These are phyloP conservation scores for Neurospora sp. DNA, from an alignment of 2,329 filamentous ascomycete species.

Conservation along the genomic window DNA sequence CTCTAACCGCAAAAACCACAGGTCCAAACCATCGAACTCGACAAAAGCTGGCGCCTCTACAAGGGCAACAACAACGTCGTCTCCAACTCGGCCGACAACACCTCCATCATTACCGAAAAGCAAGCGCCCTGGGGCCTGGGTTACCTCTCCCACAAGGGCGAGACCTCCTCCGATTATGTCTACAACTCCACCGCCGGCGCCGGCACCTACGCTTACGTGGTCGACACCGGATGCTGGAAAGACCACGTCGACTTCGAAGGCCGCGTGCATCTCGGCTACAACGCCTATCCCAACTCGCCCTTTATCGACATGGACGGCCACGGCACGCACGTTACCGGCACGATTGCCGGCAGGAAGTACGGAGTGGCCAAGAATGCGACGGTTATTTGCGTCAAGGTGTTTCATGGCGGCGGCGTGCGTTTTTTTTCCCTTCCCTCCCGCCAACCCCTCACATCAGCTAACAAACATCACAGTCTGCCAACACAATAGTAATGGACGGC, in stretches of 20 bases:
- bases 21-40: constrained; percentile 16
- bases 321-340: constrained; percentile 9
- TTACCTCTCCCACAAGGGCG: constrained; percentile 19
- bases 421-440: neutral
- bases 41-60: constrained; percentile 12
- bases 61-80: neutral
- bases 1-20: neutral
- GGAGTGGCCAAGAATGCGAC: constrained; percentile 12
- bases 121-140: constrained; percentile 20
- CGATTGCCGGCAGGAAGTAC: constrained; percentile 3
- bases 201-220: constrained; percentile 25
- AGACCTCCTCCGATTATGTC: constrained; percentile 14
- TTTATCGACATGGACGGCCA: constrained; percentile 7
- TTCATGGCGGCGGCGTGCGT: constrained; percentile 4
- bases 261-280: constrained; percentile 8
- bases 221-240: constrained; percentile 11
- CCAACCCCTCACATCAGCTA: neutral
- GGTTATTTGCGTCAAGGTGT: constrained; percentile 10
- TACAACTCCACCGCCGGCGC: constrained; percentile 19
- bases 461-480: constrained; percentile 3
- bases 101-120: constrained; percentile 6
- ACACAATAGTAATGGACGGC: constrained; percentile 10
- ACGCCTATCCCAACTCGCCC: constrained; percentile 8
- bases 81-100: neutral
- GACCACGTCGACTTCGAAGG: constrained; percentile 11